phyloP scores from a whole-genome alignment of 345 rosid genomes.

The Combretum micranthum region DNA sequence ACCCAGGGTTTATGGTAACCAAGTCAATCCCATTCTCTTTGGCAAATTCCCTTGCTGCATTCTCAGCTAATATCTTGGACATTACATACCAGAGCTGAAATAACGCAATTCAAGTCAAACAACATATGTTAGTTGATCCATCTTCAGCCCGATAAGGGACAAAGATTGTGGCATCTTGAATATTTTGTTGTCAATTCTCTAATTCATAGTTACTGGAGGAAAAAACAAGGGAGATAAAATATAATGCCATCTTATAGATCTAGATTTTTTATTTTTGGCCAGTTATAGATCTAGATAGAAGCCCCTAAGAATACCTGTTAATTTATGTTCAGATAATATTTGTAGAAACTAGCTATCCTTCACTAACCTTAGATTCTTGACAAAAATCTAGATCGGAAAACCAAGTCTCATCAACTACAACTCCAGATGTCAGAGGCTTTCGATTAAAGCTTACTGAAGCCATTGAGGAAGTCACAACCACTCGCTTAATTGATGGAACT shows the following conservation, averaged over 20 bases:
- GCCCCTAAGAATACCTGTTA: too few relatives aligned
- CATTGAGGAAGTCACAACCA: constrained; percentile 29
- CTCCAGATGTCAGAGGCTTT: constrained; percentile 11
- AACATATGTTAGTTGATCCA: neutral
- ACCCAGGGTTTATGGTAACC: constrained; percentile 8
- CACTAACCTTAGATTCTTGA: constrained; percentile 10
- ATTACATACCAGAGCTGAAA: constrained; percentile 12
- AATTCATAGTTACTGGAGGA: too few relatives aligned
- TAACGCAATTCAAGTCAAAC: neutral
- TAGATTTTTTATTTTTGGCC: too few relatives aligned
- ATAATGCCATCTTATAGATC: too few relatives aligned
- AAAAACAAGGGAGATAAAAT: too few relatives aligned
- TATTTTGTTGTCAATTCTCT: too few relatives aligned
- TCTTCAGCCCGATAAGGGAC: neutral
- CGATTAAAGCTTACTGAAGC: constrained; percentile 15
- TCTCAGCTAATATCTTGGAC: constrained; percentile 9
- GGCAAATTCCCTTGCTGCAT: constrained; percentile 12
- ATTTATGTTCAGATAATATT: too few relatives aligned
- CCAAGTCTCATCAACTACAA: constrained; percentile 23
- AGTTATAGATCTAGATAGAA: too few relatives aligned
- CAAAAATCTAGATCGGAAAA: constrained; percentile 13
- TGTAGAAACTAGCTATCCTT: too few relatives aligned
- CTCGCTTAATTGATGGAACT: constrained; percentile 25
- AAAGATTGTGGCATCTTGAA: neutral
- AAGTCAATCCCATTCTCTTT: constrained; percentile 9